Conservation (phyloP, 495 filamentous ascomycete species). For the Xylaria curta region DNA sequence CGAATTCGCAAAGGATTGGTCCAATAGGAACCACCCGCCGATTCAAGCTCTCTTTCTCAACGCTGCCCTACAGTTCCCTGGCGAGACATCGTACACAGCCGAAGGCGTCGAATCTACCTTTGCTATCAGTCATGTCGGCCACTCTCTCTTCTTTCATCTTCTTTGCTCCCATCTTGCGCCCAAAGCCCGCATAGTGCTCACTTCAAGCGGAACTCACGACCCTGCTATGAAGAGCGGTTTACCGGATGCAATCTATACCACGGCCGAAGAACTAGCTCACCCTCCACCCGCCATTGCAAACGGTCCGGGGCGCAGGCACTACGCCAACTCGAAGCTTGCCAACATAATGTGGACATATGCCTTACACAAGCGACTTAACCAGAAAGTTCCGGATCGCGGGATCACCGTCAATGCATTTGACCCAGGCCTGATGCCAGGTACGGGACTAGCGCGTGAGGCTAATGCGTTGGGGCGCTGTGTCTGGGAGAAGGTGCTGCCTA, state of each 20-base stretch:
- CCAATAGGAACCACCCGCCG: slow-evolving; percentile 42
- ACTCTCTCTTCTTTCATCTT: slow-evolving; percentile 68
- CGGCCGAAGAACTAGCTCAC: slow-evolving; percentile 41
- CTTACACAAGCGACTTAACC: slow-evolving; percentile 41
- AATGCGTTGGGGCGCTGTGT: slow-evolving; percentile 28
- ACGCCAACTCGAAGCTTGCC: slow-evolving; percentile 71
- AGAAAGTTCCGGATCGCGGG: slow-evolving; percentile 30
- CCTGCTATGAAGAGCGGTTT: slow-evolving; percentile 44
- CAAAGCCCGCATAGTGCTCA: slow-evolving; percentile 50
- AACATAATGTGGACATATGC: slow-evolving; percentile 68
- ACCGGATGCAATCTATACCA: slow-evolving; percentile 48
- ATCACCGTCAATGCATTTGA: slow-evolving; percentile 50
- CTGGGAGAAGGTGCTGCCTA: slow-evolving; percentile 47
- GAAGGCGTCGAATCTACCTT: slow-evolving; percentile 51
- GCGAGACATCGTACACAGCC: slow-evolving; percentile 37
- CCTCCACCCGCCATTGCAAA: slow-evolving; percentile 39
- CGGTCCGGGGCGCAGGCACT: slow-evolving; percentile 51
- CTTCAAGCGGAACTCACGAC: slow-evolving; percentile 46
- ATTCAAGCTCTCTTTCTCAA: slow-evolving; percentile 54
- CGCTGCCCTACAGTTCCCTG: slow-evolving; percentile 51
- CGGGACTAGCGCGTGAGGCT: slow-evolving; percentile 46
- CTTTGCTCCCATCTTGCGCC: slow-evolving; percentile 62
- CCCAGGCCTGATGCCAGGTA: slow-evolving; percentile 57
- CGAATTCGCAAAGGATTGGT: slow-evolving; percentile 44
- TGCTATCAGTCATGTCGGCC: slow-evolving; percentile 42